A percentile compares a stretch with the other conserved stretches of the same genome.
Conservation (phyloP, 176 grass and related monocot genomes). For the Dactylis glomerata region DNA sequence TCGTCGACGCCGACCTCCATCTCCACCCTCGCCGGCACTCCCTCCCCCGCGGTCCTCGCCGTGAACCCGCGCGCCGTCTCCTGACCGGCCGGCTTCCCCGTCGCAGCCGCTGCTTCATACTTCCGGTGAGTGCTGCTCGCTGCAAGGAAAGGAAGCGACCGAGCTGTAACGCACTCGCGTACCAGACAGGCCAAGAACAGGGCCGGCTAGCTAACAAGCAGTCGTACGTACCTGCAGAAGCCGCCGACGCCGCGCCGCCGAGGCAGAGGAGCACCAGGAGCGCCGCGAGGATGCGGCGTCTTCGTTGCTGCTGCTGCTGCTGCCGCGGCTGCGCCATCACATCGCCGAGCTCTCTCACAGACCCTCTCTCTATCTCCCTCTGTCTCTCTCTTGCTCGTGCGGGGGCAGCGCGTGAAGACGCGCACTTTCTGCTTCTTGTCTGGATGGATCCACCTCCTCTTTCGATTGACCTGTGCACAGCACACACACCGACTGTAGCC, state of each 20-base stretch:
- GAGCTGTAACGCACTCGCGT: neutral
- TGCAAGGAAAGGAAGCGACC: neutral
- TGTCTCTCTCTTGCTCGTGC: neutral
- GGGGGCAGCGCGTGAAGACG: neutral
- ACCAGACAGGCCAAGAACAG: neutral
- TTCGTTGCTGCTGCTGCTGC: too few species aligned
- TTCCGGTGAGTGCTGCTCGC: neutral
- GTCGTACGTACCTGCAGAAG: neutral
- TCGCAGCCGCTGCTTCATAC: neutral
- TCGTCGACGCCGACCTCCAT: conserved; percentile 19
- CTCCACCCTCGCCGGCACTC: conserved; percentile 11
- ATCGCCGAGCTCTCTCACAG: neutral
- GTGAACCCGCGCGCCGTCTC: neutral
- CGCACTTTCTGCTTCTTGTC: neutral
- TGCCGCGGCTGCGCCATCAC: conserved; percentile 30
- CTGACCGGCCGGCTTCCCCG: neutral
- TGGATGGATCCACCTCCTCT: neutral
- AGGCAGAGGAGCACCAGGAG: conserved; percentile 25
- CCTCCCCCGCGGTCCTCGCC: neutral
- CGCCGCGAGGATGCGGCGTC: neutral
- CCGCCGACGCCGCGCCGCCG: conserved; percentile 7
- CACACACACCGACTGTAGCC: neutral
- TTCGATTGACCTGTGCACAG: conserved; percentile 27
- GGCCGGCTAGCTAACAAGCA: neutral
- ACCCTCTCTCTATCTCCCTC: neutral